Base-by-base conservation (phyloP, 495 filamentous ascomycete genomes). In the Xylaria flabelliformis region DNA sequence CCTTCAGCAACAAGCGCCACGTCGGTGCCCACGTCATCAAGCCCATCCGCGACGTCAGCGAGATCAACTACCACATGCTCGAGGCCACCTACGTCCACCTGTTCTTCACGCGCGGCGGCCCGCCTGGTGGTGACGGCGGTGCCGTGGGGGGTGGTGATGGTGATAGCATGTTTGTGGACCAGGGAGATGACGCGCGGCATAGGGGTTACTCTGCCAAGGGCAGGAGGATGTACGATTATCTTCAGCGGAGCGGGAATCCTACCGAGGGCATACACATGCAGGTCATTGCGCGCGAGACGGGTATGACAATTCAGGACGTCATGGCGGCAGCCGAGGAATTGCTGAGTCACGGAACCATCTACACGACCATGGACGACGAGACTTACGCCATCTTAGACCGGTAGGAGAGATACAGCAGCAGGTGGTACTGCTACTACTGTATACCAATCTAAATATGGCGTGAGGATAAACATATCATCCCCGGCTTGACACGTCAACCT, bases 31-130 rank as follows among this genome's bases (percentile, higher is more conserved):
- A 95, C 77, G 87, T 91, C 74, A 91, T 98, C 62, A 89, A 93
- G 50, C 89, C 91, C 7, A 80, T 98, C 58, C 84, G 86, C 24
- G 90, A 98, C 78, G 91, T 92, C 83, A 97, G 98, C 83, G 97
- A 99, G 85, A 83, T 99, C 75, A 90, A 91, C 76, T 94, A 90
- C 77, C 95, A 98, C 81, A 76, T 98, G 64, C 88, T 99, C 8
- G 95, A 98, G 80, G 93, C 94, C 7, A 91, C 93, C 2, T 92
- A 90, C 64, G 90, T 95, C 53, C 96, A 98, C 81, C 81, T 99
- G 51, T 91, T 92, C 83, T 91, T 94, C 78, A 92, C 91, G n/a
- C 86, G 89, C n/a, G 95, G 95, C 69, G 75, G 70, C 2, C 87
- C 90, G 29, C 85, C 86, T 76, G 58, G 80, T 75, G 69, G 53